Evolutionary conservation across 768 basidiomycete species (phyloP).

Genomic region (Trametes cubensis): DNA sequence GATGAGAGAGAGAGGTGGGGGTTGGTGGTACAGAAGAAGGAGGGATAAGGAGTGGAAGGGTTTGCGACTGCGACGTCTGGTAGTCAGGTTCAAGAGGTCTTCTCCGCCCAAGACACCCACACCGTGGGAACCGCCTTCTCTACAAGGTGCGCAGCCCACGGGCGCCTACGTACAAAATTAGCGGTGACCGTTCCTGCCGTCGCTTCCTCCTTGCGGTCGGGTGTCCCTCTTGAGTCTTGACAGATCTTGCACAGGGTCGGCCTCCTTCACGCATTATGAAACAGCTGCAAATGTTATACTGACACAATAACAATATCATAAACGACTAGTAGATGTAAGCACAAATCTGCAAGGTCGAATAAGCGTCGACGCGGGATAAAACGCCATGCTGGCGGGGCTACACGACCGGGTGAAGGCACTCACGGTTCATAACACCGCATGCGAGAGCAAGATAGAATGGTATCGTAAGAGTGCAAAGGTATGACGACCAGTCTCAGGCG

Average conservation of each 20-base stretch:
- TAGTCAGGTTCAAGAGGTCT: constrained; percentile 3
- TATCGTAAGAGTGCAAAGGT: background rate
- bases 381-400: background rate
- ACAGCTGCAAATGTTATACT: background rate
- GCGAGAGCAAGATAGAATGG: background rate
- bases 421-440: background rate
- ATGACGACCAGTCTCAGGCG: background rate
- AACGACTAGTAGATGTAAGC: background rate
- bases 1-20: background rate
- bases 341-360: constrained; percentile 2
- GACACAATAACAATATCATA: constrained; percentile 8
- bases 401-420: constrained; percentile 7
- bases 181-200: background rate
- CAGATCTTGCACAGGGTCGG: background rate
- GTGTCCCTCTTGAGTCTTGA: too few relatives aligned
- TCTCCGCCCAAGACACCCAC: background rate
- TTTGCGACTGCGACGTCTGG: constrained; percentile 8
- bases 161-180: constrained; percentile 2
- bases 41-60: constrained; percentile 17
- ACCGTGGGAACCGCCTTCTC: constrained; percentile 8
- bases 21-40: constrained; percentile 8
- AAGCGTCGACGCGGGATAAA: constrained; percentile 1
- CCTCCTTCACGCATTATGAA: background rate
- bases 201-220: background rate
- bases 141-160: constrained; percentile 5